Evolutionary conservation across 176 grass and related monocot species (phyloP).

Genomic region (Oryza brachyantha): DNA sequence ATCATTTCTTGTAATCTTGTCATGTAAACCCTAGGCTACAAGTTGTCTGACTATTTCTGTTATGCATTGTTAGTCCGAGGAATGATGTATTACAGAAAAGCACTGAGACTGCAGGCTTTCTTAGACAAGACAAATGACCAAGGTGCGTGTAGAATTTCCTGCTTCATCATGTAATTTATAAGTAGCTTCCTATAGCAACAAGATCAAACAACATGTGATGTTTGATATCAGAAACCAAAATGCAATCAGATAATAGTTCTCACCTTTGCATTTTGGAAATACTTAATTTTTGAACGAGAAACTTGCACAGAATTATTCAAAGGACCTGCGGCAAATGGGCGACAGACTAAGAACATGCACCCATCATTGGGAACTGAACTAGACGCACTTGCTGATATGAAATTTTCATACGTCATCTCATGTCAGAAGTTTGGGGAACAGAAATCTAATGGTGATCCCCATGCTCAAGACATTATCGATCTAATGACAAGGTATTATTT

Average conservation of each 20-base stretch:
- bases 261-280: slow-evolving; percentile 14
- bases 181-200: not conserved
- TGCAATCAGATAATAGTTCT: not conserved
- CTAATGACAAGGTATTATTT: slow-evolving; percentile 72
- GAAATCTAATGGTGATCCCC: slow-evolving; percentile 75
- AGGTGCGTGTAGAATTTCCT: slow-evolving; percentile 38
- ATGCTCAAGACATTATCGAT: slow-evolving; percentile 91
- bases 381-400: slow-evolving; percentile 79
- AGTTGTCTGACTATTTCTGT: slow-evolving; percentile 24
- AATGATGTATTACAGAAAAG: slow-evolving; percentile 91
- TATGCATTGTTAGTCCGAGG: slow-evolving; percentile 68
- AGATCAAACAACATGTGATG: not conserved
- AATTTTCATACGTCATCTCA: slow-evolving; percentile 94
- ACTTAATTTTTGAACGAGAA: slow-evolving; percentile 12
- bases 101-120: slow-evolving; percentile 74
- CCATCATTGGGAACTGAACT: slow-evolving; percentile 49
- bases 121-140: slow-evolving; percentile 75
- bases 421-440: slow-evolving; percentile 92
- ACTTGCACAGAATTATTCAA: slow-evolving; percentile 60
- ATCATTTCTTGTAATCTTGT: not conserved
- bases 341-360: slow-evolving; percentile 56
- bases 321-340: slow-evolving; percentile 50
- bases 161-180: not conserved
- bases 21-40: not conserved
- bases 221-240: not conserved